Conservation (phyloP, 192 early-diverging fungal species). For the Chytriomyces sp. region DNA sequence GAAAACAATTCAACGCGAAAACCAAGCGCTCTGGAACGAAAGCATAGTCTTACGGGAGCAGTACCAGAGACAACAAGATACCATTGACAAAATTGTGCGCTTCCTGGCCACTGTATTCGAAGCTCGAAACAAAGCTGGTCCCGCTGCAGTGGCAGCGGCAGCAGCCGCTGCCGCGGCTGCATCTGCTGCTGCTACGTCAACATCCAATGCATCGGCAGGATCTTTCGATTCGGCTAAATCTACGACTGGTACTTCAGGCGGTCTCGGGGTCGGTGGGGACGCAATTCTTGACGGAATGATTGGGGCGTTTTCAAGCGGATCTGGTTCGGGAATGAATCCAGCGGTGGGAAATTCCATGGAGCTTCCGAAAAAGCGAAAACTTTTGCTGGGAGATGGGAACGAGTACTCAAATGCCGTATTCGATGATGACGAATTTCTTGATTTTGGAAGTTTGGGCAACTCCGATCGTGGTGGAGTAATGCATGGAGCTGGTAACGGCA, state of each 20-base stretch:
- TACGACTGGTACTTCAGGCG: not conserved
- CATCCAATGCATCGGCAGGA: too few species aligned
- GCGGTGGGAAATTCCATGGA: not conserved
- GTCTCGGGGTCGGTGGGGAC: not conserved
- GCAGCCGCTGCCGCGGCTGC: too few species aligned
- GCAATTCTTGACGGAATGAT: not conserved
- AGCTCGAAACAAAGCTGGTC: slow-evolving; percentile 25
- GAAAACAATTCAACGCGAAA: slow-evolving; percentile 84
- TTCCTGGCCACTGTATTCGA: slow-evolving; percentile 90
- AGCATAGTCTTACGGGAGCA: slow-evolving; percentile 73
- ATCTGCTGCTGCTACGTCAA: too few species aligned
- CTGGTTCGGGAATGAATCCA: not conserved
- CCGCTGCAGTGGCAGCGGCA: not conserved
- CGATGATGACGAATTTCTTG: slow-evolving; percentile 15
- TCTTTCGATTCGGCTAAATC: too few species aligned
- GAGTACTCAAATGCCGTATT: not conserved
- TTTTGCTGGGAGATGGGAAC: slow-evolving; percentile 36
- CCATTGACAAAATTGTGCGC: slow-evolving; percentile 90
- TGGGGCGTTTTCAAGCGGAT: not conserved
- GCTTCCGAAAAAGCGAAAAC: slow-evolving; percentile 40
- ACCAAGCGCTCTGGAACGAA: slow-evolving; percentile 89
- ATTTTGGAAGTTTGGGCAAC: not conserved
- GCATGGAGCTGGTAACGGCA: not conserved
- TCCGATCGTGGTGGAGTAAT: not conserved
- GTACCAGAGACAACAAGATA: slow-evolving; percentile 85